A percentile compares a stretch with the other conserved stretches of the same genome.
phyloP scores from a whole-genome alignment of 768 basidiomycete species.

The Dendrothele bispora region DNA sequence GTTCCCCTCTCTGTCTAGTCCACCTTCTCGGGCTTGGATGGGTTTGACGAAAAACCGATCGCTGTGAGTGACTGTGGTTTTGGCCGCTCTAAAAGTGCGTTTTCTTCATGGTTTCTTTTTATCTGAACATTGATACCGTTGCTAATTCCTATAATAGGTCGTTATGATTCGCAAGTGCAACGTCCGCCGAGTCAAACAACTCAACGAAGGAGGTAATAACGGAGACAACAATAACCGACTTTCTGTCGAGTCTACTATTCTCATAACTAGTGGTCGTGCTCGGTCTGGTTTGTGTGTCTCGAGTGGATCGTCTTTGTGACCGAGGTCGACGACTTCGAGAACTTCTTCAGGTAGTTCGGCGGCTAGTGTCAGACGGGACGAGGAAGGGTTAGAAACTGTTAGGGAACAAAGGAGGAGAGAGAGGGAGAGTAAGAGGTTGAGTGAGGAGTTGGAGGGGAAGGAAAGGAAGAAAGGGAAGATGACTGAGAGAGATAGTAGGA shows the following conservation, averaged over 20 bases:
- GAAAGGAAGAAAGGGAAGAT: constrained; percentile 28
- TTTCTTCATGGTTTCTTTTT: too few species aligned
- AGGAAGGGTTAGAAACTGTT: constrained; percentile 46
- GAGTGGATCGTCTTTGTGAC: constrained; percentile 43
- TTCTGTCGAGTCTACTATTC: constrained; percentile 33
- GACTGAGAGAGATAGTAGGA: constrained; percentile 38
- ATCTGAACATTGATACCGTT: too few species aligned
- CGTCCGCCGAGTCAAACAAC: too few species aligned
- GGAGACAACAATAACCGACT: constrained; percentile 33
- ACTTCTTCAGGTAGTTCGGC: constrained; percentile 40
- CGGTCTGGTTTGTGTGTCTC: constrained; percentile 39
- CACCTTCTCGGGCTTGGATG: too few species aligned
- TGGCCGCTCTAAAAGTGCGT: too few species aligned
- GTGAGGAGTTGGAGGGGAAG: constrained; percentile 32
- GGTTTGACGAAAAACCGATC: too few species aligned
- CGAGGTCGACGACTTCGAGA: constrained; percentile 36
- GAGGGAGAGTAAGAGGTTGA: constrained; percentile 29
- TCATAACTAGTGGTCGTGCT: constrained; percentile 18
- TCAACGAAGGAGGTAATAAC: constrained; percentile 1
- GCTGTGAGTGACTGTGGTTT: too few species aligned
- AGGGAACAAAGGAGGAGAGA: constrained; percentile 45
- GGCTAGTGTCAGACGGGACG: constrained; percentile 51
- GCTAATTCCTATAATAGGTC: too few species aligned
- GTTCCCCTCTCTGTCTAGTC: too few species aligned
- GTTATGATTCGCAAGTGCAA: too few species aligned